Conservation (phyloP, 1,284 basidiomycete genomes). For the Tausonia pullulans region DNA sequence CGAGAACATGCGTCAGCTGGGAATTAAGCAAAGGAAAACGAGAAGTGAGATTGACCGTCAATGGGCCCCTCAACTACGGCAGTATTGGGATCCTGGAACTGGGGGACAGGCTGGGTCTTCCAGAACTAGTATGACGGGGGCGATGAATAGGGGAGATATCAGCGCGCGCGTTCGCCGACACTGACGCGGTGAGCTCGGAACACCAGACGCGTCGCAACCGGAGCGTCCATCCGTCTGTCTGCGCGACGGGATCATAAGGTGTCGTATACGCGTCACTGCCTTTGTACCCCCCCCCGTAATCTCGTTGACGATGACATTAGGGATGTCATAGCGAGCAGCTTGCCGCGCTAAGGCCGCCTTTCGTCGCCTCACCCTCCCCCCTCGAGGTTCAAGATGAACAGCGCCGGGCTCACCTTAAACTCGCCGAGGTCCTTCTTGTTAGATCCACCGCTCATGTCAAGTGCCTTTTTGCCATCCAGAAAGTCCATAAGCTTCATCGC, state of each 20-base stretch:
- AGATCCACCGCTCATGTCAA: conserved; percentile 35
- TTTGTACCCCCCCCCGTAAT: no score
- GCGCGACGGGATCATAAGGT: no score
- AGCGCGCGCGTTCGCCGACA: no score
- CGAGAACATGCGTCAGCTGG: background rate
- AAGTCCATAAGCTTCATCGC: conserved; percentile 37
- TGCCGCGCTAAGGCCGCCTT: no score
- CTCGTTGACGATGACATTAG: no score
- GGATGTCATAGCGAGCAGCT: no score
- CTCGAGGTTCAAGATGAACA: background rate
- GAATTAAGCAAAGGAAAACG: background rate
- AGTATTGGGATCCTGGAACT: conserved; percentile 29
- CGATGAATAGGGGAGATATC: background rate
- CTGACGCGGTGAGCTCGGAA: no score
- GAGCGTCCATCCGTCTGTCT: no score
- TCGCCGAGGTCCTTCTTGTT: conserved; percentile 68
- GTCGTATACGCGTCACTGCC: no score
- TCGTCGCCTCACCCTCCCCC: no score
- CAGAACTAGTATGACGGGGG: conserved; percentile 55
- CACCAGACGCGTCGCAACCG: no score
- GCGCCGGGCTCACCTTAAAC: conserved; percentile 56
- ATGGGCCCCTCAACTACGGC: conserved; percentile 73
- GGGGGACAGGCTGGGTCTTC: conserved; percentile 90
- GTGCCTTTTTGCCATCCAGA: conserved; percentile 25
- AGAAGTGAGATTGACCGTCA: conserved; percentile 40